Base-by-base conservation (phyloP, 139 green algal species). In the Zygnema circumcarinatum region DNA sequence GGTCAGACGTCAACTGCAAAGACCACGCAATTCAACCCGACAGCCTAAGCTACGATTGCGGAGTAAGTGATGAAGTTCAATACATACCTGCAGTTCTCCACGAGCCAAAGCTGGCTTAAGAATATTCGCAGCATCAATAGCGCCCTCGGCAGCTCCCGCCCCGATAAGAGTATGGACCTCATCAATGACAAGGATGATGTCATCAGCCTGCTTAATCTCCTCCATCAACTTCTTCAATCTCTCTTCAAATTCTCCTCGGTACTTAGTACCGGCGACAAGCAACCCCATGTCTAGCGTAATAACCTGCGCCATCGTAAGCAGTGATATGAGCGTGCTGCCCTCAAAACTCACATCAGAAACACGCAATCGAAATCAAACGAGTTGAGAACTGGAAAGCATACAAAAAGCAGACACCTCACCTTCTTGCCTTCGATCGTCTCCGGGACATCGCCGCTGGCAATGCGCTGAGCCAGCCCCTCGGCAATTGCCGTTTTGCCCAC, bases 201-300 rank as follows among this genome's bases (percentile, higher is more conserved):
- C 95, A 53, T 98, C 95, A 87, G 97, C 98, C 94, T 98, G 94
- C 95, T 99, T 99, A 93, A 99, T 98, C 94, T 99, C 97, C 53
- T 99, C 96, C 97, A 99, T 99, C 52, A 99, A 94, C 95, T 99
- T 99, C 96, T 99, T 99, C 40, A 99, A 93, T 25, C 97, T 95
- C 95, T 99, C 97, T 94, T 99, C 97, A 93, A 99, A 99, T 93
- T 99, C 97, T 76, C 97, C 97, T 38, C 97, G 94, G 92, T 99
- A 99, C 95, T 99, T 99, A 90, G 97, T 99, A 69, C 97, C 97
- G 0, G 97, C 97, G 21, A 99, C 97, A 75, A 99, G 94, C 88
- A 99, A 94, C 78, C 97, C 97, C 97, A 99, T 99, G 94, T 99
- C 97, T 83, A 99, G 93, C 1, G 96, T 98, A 38, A 99, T 91